A percentile compares a stretch with the other conserved stretches of the same genome.
Conservation (phyloP, 2,329 filamentous ascomycete genomes). For the Leptodontidium sp. region DNA sequence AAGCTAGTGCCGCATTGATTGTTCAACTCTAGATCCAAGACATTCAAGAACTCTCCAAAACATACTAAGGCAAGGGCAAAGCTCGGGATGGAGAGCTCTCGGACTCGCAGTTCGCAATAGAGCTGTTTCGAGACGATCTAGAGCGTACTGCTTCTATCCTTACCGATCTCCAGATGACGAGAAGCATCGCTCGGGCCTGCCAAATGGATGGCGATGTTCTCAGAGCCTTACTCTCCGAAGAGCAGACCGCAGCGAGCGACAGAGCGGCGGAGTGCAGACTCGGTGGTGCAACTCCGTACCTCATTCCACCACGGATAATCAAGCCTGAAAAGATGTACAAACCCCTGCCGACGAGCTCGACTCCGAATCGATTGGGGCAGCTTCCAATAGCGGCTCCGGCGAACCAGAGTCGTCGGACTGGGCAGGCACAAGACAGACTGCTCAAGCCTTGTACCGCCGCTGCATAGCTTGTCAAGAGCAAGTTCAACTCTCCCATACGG, state of each 20-base stretch:
- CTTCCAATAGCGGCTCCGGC: background rate
- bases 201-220: conserved; percentile 11
- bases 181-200: conserved; percentile 18
- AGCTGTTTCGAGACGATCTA: conserved; percentile 3
- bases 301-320: too few relatives aligned
- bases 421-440: conserved; percentile 4
- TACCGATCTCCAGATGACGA: conserved; percentile 7
- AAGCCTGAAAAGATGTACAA: conserved; percentile 13
- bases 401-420: conserved; percentile 12
- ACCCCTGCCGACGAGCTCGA: background rate
- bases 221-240: background rate
- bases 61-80: too few relatives aligned
- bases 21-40: too few relatives aligned
- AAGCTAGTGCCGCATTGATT: too few relatives aligned
- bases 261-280: too few relatives aligned
- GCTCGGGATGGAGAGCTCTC: conserved; percentile 5
- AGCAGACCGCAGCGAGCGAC: conserved; percentile 4
- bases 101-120: conserved; percentile 1
- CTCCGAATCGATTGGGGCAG: too few relatives aligned
- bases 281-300: too few relatives aligned
- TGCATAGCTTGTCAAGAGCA: conserved; percentile 8
- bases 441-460: background rate
- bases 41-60: too few relatives aligned
- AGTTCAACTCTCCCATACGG: conserved; percentile 1
- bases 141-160: background rate